A percentile compares a stretch with the other conserved stretches of the same genome.
Evolutionary conservation across 2,329 filamentous ascomycete species (phyloP).

Genomic region (Ceratocystis diversiconidia): DNA sequence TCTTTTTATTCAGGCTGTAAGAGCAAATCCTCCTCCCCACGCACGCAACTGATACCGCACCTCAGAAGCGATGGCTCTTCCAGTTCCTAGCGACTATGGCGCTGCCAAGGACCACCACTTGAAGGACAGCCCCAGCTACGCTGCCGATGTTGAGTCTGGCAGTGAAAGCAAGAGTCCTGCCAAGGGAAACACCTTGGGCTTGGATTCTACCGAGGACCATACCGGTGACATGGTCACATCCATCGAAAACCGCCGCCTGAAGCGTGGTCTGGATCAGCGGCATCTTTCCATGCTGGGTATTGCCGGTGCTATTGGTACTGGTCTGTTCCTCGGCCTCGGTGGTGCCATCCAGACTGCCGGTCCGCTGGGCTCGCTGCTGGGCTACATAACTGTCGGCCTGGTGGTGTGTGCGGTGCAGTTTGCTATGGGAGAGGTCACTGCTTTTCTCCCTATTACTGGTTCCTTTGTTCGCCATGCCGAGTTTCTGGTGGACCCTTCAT

Average conservation of each 20-base stretch:
- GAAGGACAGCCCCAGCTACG: not conserved
- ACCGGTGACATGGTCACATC: slow-evolving; percentile 34
- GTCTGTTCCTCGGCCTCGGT: slow-evolving; percentile 46
- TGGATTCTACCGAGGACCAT: slow-evolving; percentile 19
- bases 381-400: slow-evolving; percentile 41
- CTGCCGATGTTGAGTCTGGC: slow-evolving; percentile 10
- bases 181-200: slow-evolving; percentile 9
- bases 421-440: slow-evolving; percentile 46
- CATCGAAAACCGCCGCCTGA: slow-evolving; percentile 36
- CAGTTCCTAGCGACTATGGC: slow-evolving; percentile 3
- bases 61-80: not conserved
- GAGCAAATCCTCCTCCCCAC: not conserved
- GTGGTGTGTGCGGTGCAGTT: slow-evolving; percentile 44
- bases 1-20: not conserved
- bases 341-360: slow-evolving; percentile 37
- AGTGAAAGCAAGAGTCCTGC: not conserved
- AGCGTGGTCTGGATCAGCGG: slow-evolving; percentile 33
- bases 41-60: not conserved
- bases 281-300: slow-evolving; percentile 50
- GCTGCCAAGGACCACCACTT: slow-evolving; percentile 1
- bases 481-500: slow-evolving; percentile 47
- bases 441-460: slow-evolving; percentile 47
- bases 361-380: slow-evolving; percentile 34
- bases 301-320: slow-evolving; percentile 46
- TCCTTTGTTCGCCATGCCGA: slow-evolving; percentile 47